Percentiles rank a stretch among this genome's conserved stretches.
phyloP scores from a whole-genome alignment of 75 land plant species.

The Pinus albicaulis region DNA sequence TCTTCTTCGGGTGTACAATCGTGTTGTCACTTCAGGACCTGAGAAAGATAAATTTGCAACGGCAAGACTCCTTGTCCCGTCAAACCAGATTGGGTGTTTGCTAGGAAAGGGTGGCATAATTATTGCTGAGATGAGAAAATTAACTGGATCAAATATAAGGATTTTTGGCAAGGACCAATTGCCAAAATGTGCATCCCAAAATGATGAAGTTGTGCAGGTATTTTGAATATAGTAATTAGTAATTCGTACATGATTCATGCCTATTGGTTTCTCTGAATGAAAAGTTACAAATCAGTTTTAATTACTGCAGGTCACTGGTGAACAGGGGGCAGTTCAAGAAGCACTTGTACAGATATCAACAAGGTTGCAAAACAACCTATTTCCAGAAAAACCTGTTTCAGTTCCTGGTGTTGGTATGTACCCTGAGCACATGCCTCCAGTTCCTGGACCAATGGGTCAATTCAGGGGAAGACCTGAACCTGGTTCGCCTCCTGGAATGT shows the following conservation, averaged over 20 bases:
- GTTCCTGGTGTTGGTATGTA: slow-evolving; percentile 18
- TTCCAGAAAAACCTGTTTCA: slow-evolving; percentile 22
- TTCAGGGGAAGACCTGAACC: slow-evolving; percentile 55
- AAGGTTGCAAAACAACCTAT: slow-evolving; percentile 51
- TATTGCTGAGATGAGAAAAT: slow-evolving; percentile 80
- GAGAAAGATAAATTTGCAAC: slow-evolving; percentile 28
- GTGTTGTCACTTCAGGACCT: slow-evolving; percentile 35
- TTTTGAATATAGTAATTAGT: neutral
- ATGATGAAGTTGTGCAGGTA: slow-evolving; percentile 84
- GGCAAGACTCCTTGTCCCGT: slow-evolving; percentile 63
- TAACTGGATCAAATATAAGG: slow-evolving; percentile 64
- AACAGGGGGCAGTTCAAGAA: slow-evolving; percentile 50
- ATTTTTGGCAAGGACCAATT: slow-evolving; percentile 66
- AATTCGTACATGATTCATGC: neutral
- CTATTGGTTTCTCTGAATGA: too few species aligned
- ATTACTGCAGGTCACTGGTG: slow-evolving; percentile 55
- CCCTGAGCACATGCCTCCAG: slow-evolving; percentile 36
- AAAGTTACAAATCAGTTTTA: too few species aligned
- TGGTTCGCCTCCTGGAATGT: slow-evolving; percentile 38
- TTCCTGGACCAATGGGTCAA: slow-evolving; percentile 17
- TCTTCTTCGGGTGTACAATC: slow-evolving; percentile 57
- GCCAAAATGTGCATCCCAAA: slow-evolving; percentile 60
- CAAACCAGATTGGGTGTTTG: slow-evolving; percentile 77
- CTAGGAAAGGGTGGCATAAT: slow-evolving; percentile 84
- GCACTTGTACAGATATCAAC: slow-evolving; percentile 71